Base-by-base conservation (phyloP, 2,329 filamentous ascomycete genomes). In the Atkinsonella texensis region DNA sequence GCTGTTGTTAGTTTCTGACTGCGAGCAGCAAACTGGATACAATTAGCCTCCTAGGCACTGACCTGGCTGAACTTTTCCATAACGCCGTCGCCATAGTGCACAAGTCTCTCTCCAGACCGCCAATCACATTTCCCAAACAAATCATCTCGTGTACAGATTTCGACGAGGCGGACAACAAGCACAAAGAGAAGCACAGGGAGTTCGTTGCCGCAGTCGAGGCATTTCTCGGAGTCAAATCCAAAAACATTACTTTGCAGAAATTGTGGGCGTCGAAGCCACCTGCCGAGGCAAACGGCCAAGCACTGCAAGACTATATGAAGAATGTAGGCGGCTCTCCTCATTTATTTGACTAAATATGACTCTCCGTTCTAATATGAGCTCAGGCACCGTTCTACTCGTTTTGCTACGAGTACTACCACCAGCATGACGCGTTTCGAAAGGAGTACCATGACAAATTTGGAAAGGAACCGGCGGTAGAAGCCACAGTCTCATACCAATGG, bases 361-460 rank as follows among this genome's bases (percentile, higher is more conserved):
- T 23, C 8, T 2, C 13, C 3, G 0, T 7, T 31, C 46, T 41
- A 13, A 48, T 38, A 13, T 1, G 10, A 17, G 18, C 4, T 12
- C 17, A 69, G 65, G 60, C 60, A 3, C 57, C 63, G 1, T 67
- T 65, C 32, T 52, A 54, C 2, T 59, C 59, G 1, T 65, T 63
- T 49, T 66, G 63, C 48, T 63, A 64, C 54, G 65, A 65, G 8
- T 67, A 65, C 49, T 66, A 62, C 48, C 57, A 63, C 41, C 50
- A 57, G 5, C 67, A 64, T 49, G 55, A 60, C 15, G 43, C 50
- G 0, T 70, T 69, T 31, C 57, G 60, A 20, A 28, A 53, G 1
- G 53, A 54, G 1, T 69, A 65, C 35, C 38, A 42, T 11, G 31
- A 56, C 31, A 58, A 56, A 18, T 62, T 63, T 35, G 53, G 57